Conservation (phyloP, 768 basidiomycete genomes). For the Clitopilus passeckerianus region DNA sequence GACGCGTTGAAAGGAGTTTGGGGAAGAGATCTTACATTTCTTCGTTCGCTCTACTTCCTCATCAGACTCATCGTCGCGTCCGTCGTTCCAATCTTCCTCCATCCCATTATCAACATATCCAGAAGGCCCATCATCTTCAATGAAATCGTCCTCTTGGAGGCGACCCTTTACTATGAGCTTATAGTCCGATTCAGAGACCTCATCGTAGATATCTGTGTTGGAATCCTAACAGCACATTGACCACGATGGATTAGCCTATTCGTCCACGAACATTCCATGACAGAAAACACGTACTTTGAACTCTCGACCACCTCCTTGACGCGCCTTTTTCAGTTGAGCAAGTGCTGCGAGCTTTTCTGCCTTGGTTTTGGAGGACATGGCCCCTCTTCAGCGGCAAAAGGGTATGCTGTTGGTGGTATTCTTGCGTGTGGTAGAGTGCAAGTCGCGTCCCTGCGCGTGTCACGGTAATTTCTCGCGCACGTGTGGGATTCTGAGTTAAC, state of each 20-base stretch:
- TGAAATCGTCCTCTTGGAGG: slow-evolving; percentile 87
- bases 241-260: not conserved
- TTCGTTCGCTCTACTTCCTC: slow-evolving; percentile 48
- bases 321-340: not conserved
- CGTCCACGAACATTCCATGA: not conserved
- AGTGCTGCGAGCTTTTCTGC: not conserved
- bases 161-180: slow-evolving; percentile 77
- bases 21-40: slow-evolving; percentile 27
- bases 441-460: not conserved
- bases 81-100: slow-evolving; percentile 82
- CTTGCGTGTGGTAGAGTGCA: not conserved
- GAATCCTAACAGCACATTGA: slow-evolving; percentile 32
- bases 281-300: not conserved
- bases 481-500: not conserved
- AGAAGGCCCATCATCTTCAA: slow-evolving; percentile 86
- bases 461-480: not conserved
- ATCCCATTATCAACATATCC: slow-evolving; percentile 97
- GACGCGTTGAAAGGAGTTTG: not conserved
- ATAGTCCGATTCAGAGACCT: slow-evolving; percentile 89
- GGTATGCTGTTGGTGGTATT: not conserved
- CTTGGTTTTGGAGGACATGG: not conserved
- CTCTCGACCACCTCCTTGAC: not conserved
- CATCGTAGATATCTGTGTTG: slow-evolving; percentile 77
- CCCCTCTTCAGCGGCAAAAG: not conserved
- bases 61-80: slow-evolving; percentile 51